Evolutionary conservation across 139 green algal genomes (phyloP).

Genomic region (Ettlia oleoabundans): DNA sequence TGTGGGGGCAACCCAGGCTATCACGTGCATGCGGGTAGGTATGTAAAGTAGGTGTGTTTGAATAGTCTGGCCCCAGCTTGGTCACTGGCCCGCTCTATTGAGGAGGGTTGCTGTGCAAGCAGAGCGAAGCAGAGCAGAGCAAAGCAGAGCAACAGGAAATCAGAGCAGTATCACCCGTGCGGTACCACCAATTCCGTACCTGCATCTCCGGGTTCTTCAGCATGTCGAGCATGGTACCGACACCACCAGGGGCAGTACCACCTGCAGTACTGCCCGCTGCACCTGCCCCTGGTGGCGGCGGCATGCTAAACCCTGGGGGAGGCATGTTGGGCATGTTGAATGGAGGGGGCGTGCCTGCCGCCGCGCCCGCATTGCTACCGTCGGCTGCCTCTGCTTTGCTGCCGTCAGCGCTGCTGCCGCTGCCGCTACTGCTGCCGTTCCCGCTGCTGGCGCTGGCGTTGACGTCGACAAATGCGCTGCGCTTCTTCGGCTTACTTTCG

Average conservation of each 20-base stretch:
- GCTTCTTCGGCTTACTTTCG: constrained; percentile 30
- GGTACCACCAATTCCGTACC: too few relatives aligned
- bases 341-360: background rate
- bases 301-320: constrained; percentile 19
- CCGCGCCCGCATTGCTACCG: background rate
- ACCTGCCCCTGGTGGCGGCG: background rate
- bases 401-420: background rate
- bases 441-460: background rate
- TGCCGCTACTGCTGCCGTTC: background rate
- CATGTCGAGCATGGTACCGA: constrained; percentile 47
- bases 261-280: background rate
- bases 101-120: background rate
- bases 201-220: constrained; percentile 53
- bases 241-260: background rate
- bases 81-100: too few relatives aligned
- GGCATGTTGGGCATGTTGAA: constrained; percentile 6
- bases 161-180: too few relatives aligned
- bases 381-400: background rate
- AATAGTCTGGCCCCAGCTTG: too few relatives aligned
- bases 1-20: too few relatives aligned
- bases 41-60: too few relatives aligned
- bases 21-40: too few relatives aligned
- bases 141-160: too few relatives aligned
- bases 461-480: constrained; percentile 42
- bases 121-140: too few relatives aligned